Conservation (phyloP, 192 early-diverging fungal genomes). For the Geranomyces michiganensis region DNA sequence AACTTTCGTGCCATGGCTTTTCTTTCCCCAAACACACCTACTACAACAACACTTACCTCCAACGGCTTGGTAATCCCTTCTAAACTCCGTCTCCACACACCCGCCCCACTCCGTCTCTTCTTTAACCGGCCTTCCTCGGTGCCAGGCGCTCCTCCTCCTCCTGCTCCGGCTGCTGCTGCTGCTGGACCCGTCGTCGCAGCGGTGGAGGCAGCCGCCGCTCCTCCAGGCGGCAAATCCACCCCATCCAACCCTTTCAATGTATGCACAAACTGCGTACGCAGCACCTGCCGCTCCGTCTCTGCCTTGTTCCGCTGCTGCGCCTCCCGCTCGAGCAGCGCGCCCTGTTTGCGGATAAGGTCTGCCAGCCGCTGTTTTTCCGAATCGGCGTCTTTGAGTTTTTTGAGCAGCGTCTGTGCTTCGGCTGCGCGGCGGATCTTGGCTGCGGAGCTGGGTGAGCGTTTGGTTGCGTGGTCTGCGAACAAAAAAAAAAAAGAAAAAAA, state of each 20-base stretch:
- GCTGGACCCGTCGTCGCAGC: background rate
- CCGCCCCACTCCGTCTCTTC: background rate
- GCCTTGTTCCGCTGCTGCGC: conserved; percentile 15
- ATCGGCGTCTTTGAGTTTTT: conserved; percentile 27
- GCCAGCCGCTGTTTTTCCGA: conserved; percentile 20
- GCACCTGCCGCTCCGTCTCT: conserved; percentile 7
- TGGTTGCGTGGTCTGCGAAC: conserved; percentile 14
- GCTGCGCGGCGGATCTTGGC: conserved; percentile 17
- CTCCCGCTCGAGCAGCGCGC: conserved; percentile 18
- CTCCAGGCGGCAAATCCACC: background rate
- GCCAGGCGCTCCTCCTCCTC: background rate
- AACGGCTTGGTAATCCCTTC: too few species aligned
- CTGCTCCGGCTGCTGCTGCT: background rate
- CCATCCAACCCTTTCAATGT: conserved; percentile 7
- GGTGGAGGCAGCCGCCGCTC: background rate
- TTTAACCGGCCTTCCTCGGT: background rate
- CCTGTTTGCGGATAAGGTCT: background rate
- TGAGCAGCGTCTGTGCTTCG: conserved; percentile 10
- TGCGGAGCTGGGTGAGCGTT: conserved; percentile 18
- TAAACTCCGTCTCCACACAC: too few species aligned
- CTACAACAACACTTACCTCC: too few species aligned
- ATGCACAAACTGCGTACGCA: conserved; percentile 30
- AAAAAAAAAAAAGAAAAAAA: too few species aligned
- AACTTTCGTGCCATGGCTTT: too few species aligned
- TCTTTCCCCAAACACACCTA: too few species aligned